Evolutionary conservation across 495 filamentous ascomycete genomes (phyloP).

Genomic region (Tuber brumale): DNA sequence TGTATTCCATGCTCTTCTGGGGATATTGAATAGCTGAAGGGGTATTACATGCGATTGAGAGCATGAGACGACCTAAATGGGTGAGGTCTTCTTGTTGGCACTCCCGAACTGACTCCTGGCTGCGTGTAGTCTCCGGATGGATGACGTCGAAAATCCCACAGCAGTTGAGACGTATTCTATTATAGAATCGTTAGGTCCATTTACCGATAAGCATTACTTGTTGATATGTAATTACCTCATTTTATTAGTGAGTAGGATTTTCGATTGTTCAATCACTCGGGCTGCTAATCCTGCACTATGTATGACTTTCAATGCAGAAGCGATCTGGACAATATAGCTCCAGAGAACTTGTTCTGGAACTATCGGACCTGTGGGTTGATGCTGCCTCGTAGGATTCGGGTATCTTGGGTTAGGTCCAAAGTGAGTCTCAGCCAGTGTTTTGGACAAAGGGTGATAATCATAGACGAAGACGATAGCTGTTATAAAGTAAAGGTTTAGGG

Average conservation of each 20-base stretch:
- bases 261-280: slow-evolving; percentile 71
- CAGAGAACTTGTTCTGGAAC: slow-evolving; percentile 76
- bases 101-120: slow-evolving; percentile 53
- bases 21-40: slow-evolving; percentile 46
- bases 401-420: slow-evolving; percentile 56
- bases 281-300: slow-evolving; percentile 76
- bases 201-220: neutral
- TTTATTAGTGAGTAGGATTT: slow-evolving; percentile 75
- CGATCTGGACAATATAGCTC: slow-evolving; percentile 87
- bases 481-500: slow-evolving; percentile 28
- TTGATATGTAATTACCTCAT: slow-evolving; percentile 41
- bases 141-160: slow-evolving; percentile 85
- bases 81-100: slow-evolving; percentile 83
- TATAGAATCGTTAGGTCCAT: slow-evolving; percentile 7
- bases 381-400: slow-evolving; percentile 43
- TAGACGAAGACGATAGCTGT: slow-evolving; percentile 77
- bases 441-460: slow-evolving; percentile 84
- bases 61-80: slow-evolving; percentile 74
- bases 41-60: slow-evolving; percentile 56
- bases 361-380: slow-evolving; percentile 45
- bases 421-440: slow-evolving; percentile 81
- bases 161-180: slow-evolving; percentile 79
- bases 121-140: slow-evolving; percentile 60
- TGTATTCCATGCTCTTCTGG: slow-evolving; percentile 61
- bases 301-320: slow-evolving; percentile 78